phyloP scores from a whole-genome alignment of 2,329 filamentous ascomycete species.

The Paecilomyces fulvus region DNA sequence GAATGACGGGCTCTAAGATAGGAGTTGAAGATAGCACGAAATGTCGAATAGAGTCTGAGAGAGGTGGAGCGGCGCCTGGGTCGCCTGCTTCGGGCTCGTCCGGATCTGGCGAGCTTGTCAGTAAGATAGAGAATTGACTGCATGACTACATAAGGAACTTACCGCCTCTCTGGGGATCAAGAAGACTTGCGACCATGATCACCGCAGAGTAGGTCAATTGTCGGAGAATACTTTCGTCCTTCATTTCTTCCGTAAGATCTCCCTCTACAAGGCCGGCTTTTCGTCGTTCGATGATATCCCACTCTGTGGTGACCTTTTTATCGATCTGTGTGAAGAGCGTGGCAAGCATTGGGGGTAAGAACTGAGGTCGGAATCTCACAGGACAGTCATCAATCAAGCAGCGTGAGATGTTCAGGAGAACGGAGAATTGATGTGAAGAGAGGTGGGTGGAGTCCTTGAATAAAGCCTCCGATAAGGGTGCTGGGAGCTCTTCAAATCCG shows the following conservation, averaged over 20 bases:
- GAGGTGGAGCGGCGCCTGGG: slow-evolving; percentile 28
- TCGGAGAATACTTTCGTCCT: slow-evolving; percentile 86
- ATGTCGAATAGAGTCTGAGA: slow-evolving; percentile 57
- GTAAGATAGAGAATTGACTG: slow-evolving; percentile 5
- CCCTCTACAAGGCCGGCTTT: slow-evolving; percentile 59
- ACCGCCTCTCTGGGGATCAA: slow-evolving; percentile 64
- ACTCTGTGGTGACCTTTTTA: slow-evolving; percentile 76
- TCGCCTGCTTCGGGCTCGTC: slow-evolving; percentile 25
- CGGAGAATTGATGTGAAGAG: slow-evolving; percentile 86
- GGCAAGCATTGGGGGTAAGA: slow-evolving; percentile 75
- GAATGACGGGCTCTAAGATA: slow-evolving; percentile 77
- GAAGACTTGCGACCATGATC: slow-evolving; percentile 79
- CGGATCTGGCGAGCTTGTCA: slow-evolving; percentile 19
- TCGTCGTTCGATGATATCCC: slow-evolving; percentile 61
- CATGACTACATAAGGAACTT: slow-evolving; percentile 25
- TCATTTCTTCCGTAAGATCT: slow-evolving; percentile 91
- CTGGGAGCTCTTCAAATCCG: slow-evolving; percentile 74
- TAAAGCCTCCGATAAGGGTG: slow-evolving; percentile 71
- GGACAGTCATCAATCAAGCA: slow-evolving; percentile 91
- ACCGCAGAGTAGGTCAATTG: slow-evolving; percentile 90
- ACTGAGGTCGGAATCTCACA: slow-evolving; percentile 63
- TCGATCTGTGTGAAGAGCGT: slow-evolving; percentile 81
- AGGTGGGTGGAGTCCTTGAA: slow-evolving; percentile 75
- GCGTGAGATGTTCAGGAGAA: slow-evolving; percentile 80
- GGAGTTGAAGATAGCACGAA: slow-evolving; percentile 72